These are phyloP conservation scores for Epichloe scottii DNA, from an alignment of 2,329 filamentous ascomycete genomes.

Conservation along the genomic window DNA sequence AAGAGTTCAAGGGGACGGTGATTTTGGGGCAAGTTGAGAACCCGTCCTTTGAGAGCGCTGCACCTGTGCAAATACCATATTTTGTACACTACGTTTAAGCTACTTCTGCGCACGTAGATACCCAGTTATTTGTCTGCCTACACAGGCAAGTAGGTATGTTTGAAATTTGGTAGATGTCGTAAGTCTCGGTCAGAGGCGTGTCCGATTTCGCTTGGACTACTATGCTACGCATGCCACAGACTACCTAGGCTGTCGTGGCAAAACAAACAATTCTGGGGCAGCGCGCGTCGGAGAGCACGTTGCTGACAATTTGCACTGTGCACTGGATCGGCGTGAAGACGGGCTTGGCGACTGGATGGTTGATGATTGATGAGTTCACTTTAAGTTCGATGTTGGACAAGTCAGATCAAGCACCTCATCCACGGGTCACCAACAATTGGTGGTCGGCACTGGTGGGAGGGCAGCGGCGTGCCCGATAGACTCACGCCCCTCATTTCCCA, in stretches of 20 bases:
- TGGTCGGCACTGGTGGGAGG: constrained; percentile 6
- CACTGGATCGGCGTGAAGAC: background rate
- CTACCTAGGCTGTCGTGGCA: background rate
- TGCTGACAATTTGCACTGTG: background rate
- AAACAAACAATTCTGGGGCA: background rate
- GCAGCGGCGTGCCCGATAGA: background rate
- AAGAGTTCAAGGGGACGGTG: background rate
- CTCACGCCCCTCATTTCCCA: constrained; percentile 5
- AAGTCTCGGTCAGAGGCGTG: too few relatives aligned
- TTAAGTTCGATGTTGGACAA: constrained; percentile 7
- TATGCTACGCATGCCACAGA: background rate
- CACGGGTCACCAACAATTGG: constrained; percentile 16
- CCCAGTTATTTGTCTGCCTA: background rate
- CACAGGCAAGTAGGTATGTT: background rate
- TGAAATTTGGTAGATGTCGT: too few relatives aligned
- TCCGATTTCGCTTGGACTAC: background rate
- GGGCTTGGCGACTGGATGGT: background rate
- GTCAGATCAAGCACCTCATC: constrained; percentile 13
- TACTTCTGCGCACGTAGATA: background rate
- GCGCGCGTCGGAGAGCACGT: background rate
- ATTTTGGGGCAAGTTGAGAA: background rate
- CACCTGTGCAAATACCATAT: background rate
- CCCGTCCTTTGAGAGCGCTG: background rate
- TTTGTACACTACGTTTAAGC: background rate
- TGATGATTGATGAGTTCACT: background rate